These are phyloP conservation scores for Ganoderma leucocontextum DNA, from an alignment of 1,284 basidiomycete species.

Conservation along the genomic window DNA sequence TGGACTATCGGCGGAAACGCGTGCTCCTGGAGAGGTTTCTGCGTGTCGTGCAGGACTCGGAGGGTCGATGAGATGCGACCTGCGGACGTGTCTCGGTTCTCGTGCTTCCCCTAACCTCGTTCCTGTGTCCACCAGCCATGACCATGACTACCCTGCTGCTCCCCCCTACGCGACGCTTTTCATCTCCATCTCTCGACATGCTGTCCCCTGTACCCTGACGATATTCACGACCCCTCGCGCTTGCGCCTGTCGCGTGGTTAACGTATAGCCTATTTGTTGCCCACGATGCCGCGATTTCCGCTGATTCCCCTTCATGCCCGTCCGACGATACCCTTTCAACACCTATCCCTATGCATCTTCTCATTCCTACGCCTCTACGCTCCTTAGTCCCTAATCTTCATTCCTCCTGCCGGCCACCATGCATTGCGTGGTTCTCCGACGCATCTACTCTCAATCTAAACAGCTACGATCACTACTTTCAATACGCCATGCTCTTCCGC, in stretches of 20 bases:
- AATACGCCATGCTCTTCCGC: conserved; percentile 14
- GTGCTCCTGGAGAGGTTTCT: conserved; percentile 67
- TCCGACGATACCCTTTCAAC: conserved; percentile 1
- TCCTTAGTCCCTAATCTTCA: conserved; percentile 5
- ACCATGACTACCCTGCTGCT: conserved; percentile 6
- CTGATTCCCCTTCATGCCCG: conserved; percentile 11
- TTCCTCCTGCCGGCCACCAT: conserved; percentile 1
- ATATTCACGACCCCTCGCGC: conserved; percentile 15
- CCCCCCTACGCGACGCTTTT: conserved; percentile 24
- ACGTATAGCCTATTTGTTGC: conserved; percentile 31
- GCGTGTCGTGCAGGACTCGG: conserved; percentile 60
- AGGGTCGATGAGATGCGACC: conserved; percentile 52
- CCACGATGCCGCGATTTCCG: conserved; percentile 14
- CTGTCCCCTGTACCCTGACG: conserved; percentile 18
- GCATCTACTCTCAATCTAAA: conserved; percentile 27
- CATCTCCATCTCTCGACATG: conserved; percentile 22
- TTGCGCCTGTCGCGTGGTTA: conserved; percentile 16
- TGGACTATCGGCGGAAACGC: conserved; percentile 56
- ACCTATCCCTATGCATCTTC: conserved; percentile 9
- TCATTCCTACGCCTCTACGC: conserved; percentile 5
- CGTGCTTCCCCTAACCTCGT: neutral
- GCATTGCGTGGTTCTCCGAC: conserved; percentile 13
- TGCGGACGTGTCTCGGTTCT: neutral
- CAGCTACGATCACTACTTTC: conserved; percentile 4
- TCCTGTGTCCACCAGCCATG: conserved; percentile 12